Base-by-base conservation (phyloP, 176 grass and related monocot genomes). In the Oryza officinalis region DNA sequence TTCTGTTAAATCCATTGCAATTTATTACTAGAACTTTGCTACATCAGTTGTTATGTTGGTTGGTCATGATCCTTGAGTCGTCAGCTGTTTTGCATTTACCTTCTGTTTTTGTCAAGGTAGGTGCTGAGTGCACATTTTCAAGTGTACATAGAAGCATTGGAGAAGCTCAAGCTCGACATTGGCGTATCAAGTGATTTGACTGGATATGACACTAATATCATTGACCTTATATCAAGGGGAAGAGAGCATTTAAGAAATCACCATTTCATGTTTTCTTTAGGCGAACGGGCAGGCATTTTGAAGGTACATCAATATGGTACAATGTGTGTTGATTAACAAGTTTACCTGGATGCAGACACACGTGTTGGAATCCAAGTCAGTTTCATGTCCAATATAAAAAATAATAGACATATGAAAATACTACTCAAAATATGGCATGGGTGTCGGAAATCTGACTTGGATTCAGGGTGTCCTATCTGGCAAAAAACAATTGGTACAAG, bases 241-340 rank as follows among this genome's bases (percentile, higher is more conserved):
- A 90, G 90, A 80, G 89, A 92, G 8, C 80, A 91, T 83, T 63
- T 84, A 50, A 90, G 90, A 85, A 87, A 81, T 70, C 85, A 82
- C 27, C 82, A 76, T 77, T 91, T 90, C 85, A 91, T 97, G 79
- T 97, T 97, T 92, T 89, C 92, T 46, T 88, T 94, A 86, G 94
- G 94, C 60, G 85, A 94, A 78, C 91, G 92, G 73, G 77, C 90
- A 94, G 86, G 94, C 71, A 92, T 97, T 81, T 90, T 97, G 66
- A 97, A 97, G 89, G 94, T 94, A 86, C 45, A 59, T 71, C 11
- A 65, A 80, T 43, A 72, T 72, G 14, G n/a, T 72, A 72, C 11
- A 81, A 72, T 43, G 20, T 8, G 2, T 57, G 13, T 65, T 41
- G 44, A 63, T 61, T n/a, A 61, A 61, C 57, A 23, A 10, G 8